Evolutionary conservation across 169 alveolate genomes (phyloP).

Genomic region (Cryptosporidium sp.): DNA sequence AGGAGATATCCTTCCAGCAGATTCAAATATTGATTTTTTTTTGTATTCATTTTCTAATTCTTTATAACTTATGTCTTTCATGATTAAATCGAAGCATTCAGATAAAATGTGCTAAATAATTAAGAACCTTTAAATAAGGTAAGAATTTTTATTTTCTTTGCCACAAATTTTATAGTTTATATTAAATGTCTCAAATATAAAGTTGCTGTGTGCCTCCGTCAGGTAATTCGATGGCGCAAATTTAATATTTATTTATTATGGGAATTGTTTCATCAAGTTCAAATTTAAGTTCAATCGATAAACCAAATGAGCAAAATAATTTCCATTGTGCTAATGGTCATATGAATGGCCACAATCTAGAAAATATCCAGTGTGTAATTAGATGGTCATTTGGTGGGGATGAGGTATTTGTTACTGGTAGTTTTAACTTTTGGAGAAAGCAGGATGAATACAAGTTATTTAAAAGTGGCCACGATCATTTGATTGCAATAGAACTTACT

Average conservation of each 20-base stretch:
- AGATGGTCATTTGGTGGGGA: conserved; percentile 67
- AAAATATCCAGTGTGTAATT: conserved; percentile 38
- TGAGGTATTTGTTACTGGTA: conserved; percentile 51
- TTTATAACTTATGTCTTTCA: conserved; percentile 8
- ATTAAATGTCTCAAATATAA: background rate
- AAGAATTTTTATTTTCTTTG: background rate
- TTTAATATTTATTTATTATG: background rate
- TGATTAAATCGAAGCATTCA: background rate
- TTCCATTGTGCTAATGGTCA: background rate
- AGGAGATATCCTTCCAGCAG: conserved; percentile 46
- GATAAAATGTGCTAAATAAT: background rate
- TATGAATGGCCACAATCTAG: background rate
- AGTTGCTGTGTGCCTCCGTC: conserved; percentile 57
- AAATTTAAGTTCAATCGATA: background rate
- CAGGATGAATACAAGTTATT: conserved; percentile 42
- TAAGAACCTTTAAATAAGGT: background rate
- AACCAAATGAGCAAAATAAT: background rate
- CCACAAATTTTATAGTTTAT: background rate
- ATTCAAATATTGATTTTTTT: conserved; percentile 24
- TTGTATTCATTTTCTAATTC: background rate
- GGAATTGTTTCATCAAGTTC: conserved; percentile 8
- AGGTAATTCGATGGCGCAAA: conserved; percentile 65
- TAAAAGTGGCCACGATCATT: conserved; percentile 62
- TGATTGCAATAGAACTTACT: conserved; percentile 38
- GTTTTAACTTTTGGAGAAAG: conserved; percentile 53